Evolutionary conservation across 1,284 basidiomycete species (phyloP).

Genomic region (Ceratobasidium sp.): DNA sequence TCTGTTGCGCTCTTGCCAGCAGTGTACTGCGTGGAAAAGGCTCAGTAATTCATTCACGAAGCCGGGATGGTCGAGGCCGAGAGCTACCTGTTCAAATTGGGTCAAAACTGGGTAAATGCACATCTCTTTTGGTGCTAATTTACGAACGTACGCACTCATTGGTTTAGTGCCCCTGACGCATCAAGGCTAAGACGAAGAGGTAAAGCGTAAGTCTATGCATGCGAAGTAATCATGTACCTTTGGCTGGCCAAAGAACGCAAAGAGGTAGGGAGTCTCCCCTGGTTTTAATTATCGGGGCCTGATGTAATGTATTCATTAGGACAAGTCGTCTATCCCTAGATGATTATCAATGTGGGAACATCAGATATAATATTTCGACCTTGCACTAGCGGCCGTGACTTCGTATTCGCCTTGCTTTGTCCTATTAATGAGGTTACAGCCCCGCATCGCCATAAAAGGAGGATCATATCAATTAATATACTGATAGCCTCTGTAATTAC

Average conservation of each 20-base stretch:
- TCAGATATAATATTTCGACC: conserved; percentile 9
- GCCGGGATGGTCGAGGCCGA: no score
- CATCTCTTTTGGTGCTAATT: no score
- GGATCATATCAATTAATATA: not conserved
- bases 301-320: not conserved
- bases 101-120: no score
- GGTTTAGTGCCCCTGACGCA: no score
- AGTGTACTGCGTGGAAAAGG: not conserved
- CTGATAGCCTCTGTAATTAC: conserved; percentile 32
- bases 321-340: not conserved
- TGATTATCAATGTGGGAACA: conserved; percentile 36
- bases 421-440: conserved; percentile 6
- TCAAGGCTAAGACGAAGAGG: no score
- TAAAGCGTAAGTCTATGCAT: no score
- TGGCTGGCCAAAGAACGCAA: no score
- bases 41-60: not conserved
- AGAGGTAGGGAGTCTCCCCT: no score
- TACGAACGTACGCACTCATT: no score
- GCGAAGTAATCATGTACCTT: no score
- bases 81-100: no score
- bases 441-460: conserved; percentile 2
- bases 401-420: not conserved
- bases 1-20: not conserved
- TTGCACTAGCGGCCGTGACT: not conserved
- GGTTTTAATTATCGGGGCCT: no score